Base-by-base conservation (phyloP, 2,329 filamentous ascomycete genomes). In the Scedosporium minutisporum region DNA sequence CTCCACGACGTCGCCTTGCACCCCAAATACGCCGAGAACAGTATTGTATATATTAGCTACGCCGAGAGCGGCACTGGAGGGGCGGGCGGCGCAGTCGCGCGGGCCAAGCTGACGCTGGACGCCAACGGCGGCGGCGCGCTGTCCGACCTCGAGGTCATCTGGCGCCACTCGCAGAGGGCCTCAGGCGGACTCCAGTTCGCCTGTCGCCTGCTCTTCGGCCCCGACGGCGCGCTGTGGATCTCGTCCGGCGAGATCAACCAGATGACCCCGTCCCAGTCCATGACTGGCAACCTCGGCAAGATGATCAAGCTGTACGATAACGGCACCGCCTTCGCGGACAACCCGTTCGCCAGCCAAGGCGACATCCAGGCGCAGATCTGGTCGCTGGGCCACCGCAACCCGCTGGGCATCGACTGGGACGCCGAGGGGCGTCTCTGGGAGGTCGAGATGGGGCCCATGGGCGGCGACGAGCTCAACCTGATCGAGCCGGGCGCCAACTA, bases 391-490 rank as follows among this genome's bases (percentile, higher is more conserved):
- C 66, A 69, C 68, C 71, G 71, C 57, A 73, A 73, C 69, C 71
- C 71, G 33, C 67, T 72, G 18, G 71, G 71, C 65, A 71, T 72
- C 64, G 71, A 71, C 71, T 71, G 66, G 63, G 71, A 73, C 67
- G 70, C 67, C 55, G 60, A 73, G 65, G 71, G 71, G 4, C 71
- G 71, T 60, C 70, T 73, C 63, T 73, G 71, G 71, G 71, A 73
- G 67, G 64, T 72, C 64, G 71, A 73, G 66, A 73, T 73, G 71
- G 71, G 71, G 2, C 71, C 71, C 59, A 69, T 69, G 67, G 71
- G 71, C 65, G 71, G 71, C 66, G 71, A 73, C 64, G 71, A 73
- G 69, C 65, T 73, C 66, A 73, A 73, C 68, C 67, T 73, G 66
- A 73, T 73, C 68, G 18, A 71, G 66, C 44, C 57, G 61, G 71